These are phyloP conservation scores for Phoenix dactylifera DNA, from an alignment of 176 grass and related monocot genomes.

Conservation along the genomic window DNA sequence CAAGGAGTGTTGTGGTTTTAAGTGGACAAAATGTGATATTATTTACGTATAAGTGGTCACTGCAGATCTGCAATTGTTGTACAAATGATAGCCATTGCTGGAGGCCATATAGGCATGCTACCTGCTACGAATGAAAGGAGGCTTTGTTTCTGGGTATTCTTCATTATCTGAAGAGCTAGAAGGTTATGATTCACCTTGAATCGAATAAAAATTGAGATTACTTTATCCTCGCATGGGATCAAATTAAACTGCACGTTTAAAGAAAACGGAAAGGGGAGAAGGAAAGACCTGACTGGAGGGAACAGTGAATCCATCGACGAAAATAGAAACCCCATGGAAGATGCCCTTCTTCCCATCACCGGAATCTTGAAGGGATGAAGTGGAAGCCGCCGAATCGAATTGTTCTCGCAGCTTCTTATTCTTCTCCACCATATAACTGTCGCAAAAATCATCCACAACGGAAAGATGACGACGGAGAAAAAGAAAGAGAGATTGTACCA, in stretches of 20 bases:
- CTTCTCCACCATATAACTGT: constrained; percentile 52
- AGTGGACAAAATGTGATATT: no score
- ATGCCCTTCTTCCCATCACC: constrained; percentile 7
- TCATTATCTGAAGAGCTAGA: no score
- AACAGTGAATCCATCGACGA: constrained; percentile 53
- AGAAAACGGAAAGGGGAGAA: not conserved
- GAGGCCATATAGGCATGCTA: no score
- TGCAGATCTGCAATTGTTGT: no score
- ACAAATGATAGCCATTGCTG: no score
- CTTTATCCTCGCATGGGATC: not conserved
- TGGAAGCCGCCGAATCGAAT: constrained; percentile 37
- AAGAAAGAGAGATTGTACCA: no score
- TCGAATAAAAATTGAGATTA: not conserved
- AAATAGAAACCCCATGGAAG: constrained; percentile 55
- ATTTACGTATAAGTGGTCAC: no score
- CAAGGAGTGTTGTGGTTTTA: no score
- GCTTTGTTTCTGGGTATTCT: no score
- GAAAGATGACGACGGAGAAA: not conserved
- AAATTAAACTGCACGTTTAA: not conserved
- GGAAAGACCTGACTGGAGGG: constrained; percentile 47
- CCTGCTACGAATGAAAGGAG: no score
- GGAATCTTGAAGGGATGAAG: not conserved
- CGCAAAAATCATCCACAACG: not conserved
- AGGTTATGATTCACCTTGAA: no score
- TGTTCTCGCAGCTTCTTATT: constrained; percentile 53